Evolutionary conservation across 148 eudicot species (phyloP).

Genomic region (Limonium bicolor): DNA sequence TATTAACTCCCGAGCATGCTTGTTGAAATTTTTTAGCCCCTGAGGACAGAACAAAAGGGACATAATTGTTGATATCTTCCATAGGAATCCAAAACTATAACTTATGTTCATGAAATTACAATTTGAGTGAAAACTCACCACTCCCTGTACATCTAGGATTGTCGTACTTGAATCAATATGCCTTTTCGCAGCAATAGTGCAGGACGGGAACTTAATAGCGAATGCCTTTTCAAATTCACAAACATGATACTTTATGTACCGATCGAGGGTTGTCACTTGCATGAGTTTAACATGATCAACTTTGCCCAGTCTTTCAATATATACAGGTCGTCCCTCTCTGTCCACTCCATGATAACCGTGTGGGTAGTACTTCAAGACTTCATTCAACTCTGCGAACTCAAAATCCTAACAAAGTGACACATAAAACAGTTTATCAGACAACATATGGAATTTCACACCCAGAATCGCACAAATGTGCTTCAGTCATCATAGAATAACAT

Average conservation of each 20-base stretch:
- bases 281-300: slow-evolving; percentile 82
- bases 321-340: slow-evolving; percentile 82
- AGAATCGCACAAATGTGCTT: background rate
- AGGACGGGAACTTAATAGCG: slow-evolving; percentile 72
- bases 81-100: background rate
- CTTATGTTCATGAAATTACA: too few species aligned
- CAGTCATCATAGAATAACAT: too few species aligned
- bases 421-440: background rate
- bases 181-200: slow-evolving; percentile 76
- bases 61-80: background rate
- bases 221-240: slow-evolving; percentile 79
- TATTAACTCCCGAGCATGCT: slow-evolving; percentile 74
- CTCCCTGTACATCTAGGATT: slow-evolving; percentile 93
- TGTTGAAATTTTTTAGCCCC: slow-evolving; percentile 77
- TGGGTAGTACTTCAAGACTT: slow-evolving; percentile 79
- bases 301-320: slow-evolving; percentile 79
- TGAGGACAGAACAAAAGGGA: slow-evolving; percentile 7
- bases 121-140: slow-evolving; percentile 67
- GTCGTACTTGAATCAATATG: slow-evolving; percentile 94
- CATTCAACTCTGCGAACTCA: slow-evolving; percentile 66
- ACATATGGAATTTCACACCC: background rate
- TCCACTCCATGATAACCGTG: slow-evolving; percentile 98
- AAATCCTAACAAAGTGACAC: slow-evolving; percentile 41
- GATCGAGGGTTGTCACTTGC: slow-evolving; percentile 90
- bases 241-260: slow-evolving; percentile 79